Evolutionary conservation across 2,329 filamentous ascomycete genomes (phyloP).

Genomic region (Triangularia setosa): DNA sequence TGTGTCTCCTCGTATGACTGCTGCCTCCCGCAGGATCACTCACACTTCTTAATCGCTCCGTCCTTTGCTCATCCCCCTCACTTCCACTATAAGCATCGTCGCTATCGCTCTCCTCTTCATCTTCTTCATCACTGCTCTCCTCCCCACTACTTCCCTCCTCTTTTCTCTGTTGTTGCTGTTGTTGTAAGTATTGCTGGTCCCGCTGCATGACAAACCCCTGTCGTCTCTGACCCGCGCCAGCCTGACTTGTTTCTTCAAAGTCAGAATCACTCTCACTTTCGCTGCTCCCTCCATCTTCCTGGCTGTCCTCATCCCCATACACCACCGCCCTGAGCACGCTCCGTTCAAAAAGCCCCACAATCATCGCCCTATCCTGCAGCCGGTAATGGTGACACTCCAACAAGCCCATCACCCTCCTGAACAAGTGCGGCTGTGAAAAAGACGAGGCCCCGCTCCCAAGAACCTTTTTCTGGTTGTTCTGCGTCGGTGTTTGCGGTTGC

Average conservation of each 20-base stretch:
- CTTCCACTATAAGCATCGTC: constrained; percentile 34
- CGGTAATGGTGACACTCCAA: constrained; percentile 88
- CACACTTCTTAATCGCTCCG: constrained; percentile 54
- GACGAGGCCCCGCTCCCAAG: constrained; percentile 47
- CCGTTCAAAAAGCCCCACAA: constrained; percentile 92
- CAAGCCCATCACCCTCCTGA: constrained; percentile 78
- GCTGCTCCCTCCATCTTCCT: not conserved
- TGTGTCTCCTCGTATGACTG: constrained; percentile 21
- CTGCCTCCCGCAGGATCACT: constrained; percentile 34
- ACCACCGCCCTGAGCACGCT: constrained; percentile 80
- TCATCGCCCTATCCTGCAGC: constrained; percentile 79
- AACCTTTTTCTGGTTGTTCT: not conserved
- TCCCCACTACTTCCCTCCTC: constrained; percentile 12
- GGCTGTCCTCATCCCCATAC: constrained; percentile 65
- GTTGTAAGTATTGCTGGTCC: not conserved
- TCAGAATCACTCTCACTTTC: constrained; percentile 11
- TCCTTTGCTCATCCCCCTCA: constrained; percentile 46
- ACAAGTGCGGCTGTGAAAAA: constrained; percentile 73
- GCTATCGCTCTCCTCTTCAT: constrained; percentile 12
- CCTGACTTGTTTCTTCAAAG: not conserved
- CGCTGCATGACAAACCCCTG: constrained; percentile 20
- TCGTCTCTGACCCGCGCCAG: constrained; percentile 23
- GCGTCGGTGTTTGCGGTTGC: not conserved
- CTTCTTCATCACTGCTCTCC: constrained; percentile 22
- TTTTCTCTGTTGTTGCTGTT: not conserved